These are phyloP conservation scores for Penicillium aurantiogriseum DNA, from an alignment of 2,329 filamentous ascomycete species.

Conservation along the genomic window DNA sequence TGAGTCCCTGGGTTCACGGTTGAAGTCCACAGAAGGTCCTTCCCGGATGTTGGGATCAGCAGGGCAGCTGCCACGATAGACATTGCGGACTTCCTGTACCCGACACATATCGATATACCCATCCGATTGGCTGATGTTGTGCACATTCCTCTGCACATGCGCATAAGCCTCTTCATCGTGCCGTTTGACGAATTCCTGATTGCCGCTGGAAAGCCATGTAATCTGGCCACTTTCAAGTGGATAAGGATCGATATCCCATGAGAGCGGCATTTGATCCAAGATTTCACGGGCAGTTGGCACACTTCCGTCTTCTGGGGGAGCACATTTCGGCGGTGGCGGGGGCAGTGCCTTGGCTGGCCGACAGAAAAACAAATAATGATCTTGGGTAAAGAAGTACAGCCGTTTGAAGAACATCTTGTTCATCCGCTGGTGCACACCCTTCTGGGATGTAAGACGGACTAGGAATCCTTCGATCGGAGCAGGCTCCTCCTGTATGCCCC, in stretches of 20 bases:
- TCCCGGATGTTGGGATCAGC: slow-evolving; percentile 53
- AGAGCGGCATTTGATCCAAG: slow-evolving; percentile 56
- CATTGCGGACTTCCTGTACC: slow-evolving; percentile 57
- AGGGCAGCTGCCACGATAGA: slow-evolving; percentile 52
- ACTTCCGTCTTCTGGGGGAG: slow-evolving; percentile 41
- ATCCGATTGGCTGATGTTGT: slow-evolving; percentile 60
- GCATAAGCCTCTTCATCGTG: slow-evolving; percentile 60
- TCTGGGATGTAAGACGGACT: slow-evolving; percentile 63
- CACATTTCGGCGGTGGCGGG: slow-evolving; percentile 58
- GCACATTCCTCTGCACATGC: slow-evolving; percentile 57
- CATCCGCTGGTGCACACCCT: slow-evolving; percentile 56
- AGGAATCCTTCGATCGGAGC: slow-evolving; percentile 65
- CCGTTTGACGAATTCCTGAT: slow-evolving; percentile 46
- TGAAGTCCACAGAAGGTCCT: slow-evolving; percentile 57
- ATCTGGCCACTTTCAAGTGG: slow-evolving; percentile 54
- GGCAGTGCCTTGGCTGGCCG: slow-evolving; percentile 59
- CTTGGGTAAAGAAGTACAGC: slow-evolving; percentile 64
- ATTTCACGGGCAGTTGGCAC: slow-evolving; percentile 58
- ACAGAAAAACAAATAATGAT: slow-evolving; percentile 63
- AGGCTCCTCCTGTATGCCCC: slow-evolving; percentile 54
- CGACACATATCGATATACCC: slow-evolving; percentile 63
- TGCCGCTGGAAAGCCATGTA: slow-evolving; percentile 55
- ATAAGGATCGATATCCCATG: slow-evolving; percentile 63
- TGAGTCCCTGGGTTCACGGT: slow-evolving; percentile 48
- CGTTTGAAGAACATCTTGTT: slow-evolving; percentile 64